Percentiles rank a stretch among this genome's conserved stretches.
These are phyloP conservation scores for Mycosphaerella sp. DNA, from an alignment of 2,329 filamentous ascomycete genomes.

Conservation along the genomic window DNA sequence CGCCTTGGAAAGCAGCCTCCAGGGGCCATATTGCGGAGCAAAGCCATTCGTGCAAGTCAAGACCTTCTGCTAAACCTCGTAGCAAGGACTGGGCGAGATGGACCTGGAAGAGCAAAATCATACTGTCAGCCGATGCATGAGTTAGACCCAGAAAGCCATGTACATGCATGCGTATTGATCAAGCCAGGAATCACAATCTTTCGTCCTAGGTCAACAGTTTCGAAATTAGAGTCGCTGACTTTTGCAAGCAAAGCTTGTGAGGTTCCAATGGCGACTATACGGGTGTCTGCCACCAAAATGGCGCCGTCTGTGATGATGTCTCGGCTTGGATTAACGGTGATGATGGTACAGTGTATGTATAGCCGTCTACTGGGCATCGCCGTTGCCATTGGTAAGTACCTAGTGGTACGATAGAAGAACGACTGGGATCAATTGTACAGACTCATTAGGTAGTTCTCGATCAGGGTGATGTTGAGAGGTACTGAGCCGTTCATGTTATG, in stretches of 20 bases:
- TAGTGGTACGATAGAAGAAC: too few relatives aligned
- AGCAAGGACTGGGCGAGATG: constrained; percentile 46
- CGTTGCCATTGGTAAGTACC: too few relatives aligned
- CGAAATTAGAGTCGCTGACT: constrained; percentile 17
- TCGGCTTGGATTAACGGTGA: constrained; percentile 44
- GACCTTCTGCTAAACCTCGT: constrained; percentile 44
- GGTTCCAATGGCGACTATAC: constrained; percentile 43
- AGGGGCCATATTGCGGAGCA: constrained; percentile 47
- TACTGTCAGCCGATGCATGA: too few relatives aligned
- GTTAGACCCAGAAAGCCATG: too few relatives aligned
- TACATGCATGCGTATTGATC: constrained; percentile 43
- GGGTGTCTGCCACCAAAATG: constrained; percentile 37
- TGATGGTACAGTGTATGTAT: constrained; percentile 46
- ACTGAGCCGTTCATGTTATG: too few relatives aligned
- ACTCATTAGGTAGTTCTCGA: too few relatives aligned
- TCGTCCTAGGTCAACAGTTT: constrained; percentile 32
- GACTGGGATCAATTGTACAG: too few relatives aligned
- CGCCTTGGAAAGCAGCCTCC: constrained; percentile 39
- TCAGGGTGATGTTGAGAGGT: too few relatives aligned
- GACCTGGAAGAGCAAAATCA: not conserved
- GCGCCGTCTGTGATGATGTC: constrained; percentile 45
- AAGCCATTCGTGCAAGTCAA: constrained; percentile 46
- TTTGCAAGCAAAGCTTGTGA: constrained; percentile 28
- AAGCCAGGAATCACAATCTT: constrained; percentile 46
- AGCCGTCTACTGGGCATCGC: not conserved